Evolutionary conservation across 2,329 filamentous ascomycete genomes (phyloP).

Genomic region (Didymella glomerata): DNA sequence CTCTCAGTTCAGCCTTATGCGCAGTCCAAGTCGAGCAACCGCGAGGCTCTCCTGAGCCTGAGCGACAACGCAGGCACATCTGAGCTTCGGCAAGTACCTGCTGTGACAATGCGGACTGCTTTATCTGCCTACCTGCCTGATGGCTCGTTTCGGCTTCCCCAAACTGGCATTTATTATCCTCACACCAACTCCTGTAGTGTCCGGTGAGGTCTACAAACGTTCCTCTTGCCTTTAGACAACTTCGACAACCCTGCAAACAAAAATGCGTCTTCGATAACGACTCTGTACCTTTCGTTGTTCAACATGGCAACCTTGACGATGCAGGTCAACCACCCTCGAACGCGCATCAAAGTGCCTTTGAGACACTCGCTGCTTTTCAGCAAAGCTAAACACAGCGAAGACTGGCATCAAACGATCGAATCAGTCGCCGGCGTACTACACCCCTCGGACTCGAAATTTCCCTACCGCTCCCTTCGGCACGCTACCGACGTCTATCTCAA

Average conservation of each 20-base stretch:
- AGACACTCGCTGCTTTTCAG: conserved; percentile 32
- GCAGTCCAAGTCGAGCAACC: conserved; percentile 4
- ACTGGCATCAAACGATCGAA: conserved; percentile 41
- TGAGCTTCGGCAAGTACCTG: conserved; percentile 1
- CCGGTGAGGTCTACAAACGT: background rate
- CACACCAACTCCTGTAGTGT: background rate
- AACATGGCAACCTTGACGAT: conserved; percentile 15
- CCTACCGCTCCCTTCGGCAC: conserved; percentile 30
- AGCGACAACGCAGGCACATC: background rate
- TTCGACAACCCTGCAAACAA: background rate
- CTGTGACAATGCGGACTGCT: background rate
- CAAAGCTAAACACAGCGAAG: conserved; percentile 39
- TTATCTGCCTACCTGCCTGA: background rate
- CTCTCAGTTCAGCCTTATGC: conserved; percentile 30
- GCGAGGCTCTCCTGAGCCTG: conserved; percentile 5
- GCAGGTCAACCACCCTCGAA: conserved; percentile 24
- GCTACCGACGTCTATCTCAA: conserved; percentile 43
- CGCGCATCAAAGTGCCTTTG: conserved; percentile 26
- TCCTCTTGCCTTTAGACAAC: background rate
- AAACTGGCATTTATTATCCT: background rate
- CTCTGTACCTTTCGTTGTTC: background rate
- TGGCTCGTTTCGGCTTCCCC: conserved; percentile 3
- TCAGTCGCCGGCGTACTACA: conserved; percentile 33
- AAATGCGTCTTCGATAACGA: conserved; percentile 7
- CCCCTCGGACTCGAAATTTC: conserved; percentile 40